Percentiles rank a stretch among this genome's conserved stretches.
These are phyloP conservation scores for Leucosporidium yakuticum DNA, from an alignment of 768 basidiomycete genomes.

Conservation along the genomic window DNA sequence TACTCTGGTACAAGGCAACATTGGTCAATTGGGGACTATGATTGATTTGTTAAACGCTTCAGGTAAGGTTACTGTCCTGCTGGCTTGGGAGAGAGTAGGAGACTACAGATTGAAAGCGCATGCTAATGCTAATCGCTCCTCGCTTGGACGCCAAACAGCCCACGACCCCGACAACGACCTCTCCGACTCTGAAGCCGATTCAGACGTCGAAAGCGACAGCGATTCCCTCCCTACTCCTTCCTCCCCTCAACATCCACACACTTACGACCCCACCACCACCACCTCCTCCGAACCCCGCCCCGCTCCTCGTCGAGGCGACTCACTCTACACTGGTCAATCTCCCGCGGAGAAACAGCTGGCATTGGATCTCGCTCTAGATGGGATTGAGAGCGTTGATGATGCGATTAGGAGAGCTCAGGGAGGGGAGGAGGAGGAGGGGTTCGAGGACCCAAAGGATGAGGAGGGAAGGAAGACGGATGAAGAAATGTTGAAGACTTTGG, in stretches of 20 bases:
- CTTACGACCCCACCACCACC: neutral
- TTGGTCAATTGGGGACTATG: neutral
- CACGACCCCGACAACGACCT: neutral
- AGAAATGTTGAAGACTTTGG: neutral
- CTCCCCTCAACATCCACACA: neutral
- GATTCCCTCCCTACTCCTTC: neutral
- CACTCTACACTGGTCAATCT: neutral
- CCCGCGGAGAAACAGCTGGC: neutral
- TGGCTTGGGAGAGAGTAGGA: too few relatives aligned
- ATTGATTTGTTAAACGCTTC: neutral
- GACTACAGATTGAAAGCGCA: too few relatives aligned
- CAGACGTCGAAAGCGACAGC: neutral
- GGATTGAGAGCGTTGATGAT: constrained; percentile 2
- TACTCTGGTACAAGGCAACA: too few relatives aligned
- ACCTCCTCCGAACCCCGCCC: neutral
- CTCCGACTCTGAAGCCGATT: neutral
- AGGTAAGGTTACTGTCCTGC: neutral
- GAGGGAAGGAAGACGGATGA: neutral
- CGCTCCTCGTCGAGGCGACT: neutral
- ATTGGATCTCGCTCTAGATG: neutral
- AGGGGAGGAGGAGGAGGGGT: neutral
- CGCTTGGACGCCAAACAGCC: neutral
- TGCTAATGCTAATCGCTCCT: neutral
- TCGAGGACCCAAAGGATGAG: neutral
- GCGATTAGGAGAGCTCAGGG: neutral